Evolutionary conservation across 2,329 filamentous ascomycete species (phyloP).

Genomic region (Peltaster fructicola): DNA sequence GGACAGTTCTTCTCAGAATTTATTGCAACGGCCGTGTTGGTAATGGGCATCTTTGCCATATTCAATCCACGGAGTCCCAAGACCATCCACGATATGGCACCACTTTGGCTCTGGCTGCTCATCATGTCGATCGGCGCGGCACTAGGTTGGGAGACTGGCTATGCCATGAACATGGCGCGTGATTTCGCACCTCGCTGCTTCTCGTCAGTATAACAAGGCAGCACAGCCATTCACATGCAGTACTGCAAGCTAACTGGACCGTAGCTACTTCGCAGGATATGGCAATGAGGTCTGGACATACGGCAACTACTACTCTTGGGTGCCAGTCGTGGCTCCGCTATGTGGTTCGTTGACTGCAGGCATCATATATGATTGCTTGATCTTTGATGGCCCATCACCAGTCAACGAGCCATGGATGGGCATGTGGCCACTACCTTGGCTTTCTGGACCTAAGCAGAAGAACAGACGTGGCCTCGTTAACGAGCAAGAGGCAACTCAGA

Average conservation of each 20-base stretch:
- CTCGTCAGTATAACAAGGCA: no score
- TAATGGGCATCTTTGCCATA: slow-evolving; percentile 57
- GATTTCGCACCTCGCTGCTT: slow-evolving; percentile 54
- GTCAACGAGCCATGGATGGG: slow-evolving; percentile 52
- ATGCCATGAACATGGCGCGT: slow-evolving; percentile 55
- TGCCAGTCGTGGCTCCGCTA: slow-evolving; percentile 57
- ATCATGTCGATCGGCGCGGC: slow-evolving; percentile 57
- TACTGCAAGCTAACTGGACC: no score
- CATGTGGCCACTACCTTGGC: slow-evolving; percentile 40
- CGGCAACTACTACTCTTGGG: slow-evolving; percentile 57
- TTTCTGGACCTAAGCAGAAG: no score
- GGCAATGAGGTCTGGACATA: slow-evolving; percentile 48
- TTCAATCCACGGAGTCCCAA: no score
- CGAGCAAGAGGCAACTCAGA: no score
- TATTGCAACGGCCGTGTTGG: slow-evolving; percentile 46
- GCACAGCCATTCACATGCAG: no score
- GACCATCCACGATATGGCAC: no score
- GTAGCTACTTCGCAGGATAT: slow-evolving; percentile 50
- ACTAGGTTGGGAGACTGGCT: slow-evolving; percentile 62
- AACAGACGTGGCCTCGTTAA: no score
- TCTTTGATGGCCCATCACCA: slow-evolving; percentile 53
- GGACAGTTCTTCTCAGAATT: slow-evolving; percentile 58
- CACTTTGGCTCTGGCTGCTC: slow-evolving; percentile 51
- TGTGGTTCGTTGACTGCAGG: slow-evolving; percentile 45
- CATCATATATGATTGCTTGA: slow-evolving; percentile 47